These are phyloP conservation scores for Erodium maritimum DNA, from an alignment of 345 rosid genomes.

Conservation along the genomic window DNA sequence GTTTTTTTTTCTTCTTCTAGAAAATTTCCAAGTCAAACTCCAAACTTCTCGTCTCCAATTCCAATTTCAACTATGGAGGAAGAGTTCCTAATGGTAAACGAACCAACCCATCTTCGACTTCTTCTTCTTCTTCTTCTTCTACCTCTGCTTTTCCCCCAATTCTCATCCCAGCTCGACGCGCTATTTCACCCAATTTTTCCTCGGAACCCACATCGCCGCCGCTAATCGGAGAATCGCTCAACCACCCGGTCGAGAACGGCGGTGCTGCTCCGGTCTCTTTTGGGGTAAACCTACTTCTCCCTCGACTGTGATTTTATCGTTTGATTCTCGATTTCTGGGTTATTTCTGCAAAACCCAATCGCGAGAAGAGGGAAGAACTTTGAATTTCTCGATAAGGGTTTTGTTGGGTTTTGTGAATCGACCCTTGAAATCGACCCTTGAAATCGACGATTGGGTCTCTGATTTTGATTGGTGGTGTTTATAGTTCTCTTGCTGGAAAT, in stretches of 20 bases:
- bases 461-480: neutral
- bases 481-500: neutral
- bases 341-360: too few relatives aligned
- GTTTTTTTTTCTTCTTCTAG: too few relatives aligned
- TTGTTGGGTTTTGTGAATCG: neutral
- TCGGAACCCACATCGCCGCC: neutral
- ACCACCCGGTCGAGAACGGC: neutral
- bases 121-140: neutral
- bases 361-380: neutral
- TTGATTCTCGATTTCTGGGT: neutral
- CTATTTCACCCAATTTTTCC: neutral
- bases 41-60: neutral
- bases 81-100: neutral
- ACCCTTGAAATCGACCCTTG: neutral
- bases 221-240: neutral
- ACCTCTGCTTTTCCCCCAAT: neutral
- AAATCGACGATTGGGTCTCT: neutral
- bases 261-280: neutral
- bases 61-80: too few relatives aligned
- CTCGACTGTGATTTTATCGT: neutral
- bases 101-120: neutral
- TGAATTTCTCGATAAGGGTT: neutral
- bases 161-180: neutral
- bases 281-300: neutral
- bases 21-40: neutral